A percentile compares a stretch with the other conserved stretches of the same genome.
phyloP scores from a whole-genome alignment of 352 stramenopile species.

The Phytophthora fragariaefolia region DNA sequence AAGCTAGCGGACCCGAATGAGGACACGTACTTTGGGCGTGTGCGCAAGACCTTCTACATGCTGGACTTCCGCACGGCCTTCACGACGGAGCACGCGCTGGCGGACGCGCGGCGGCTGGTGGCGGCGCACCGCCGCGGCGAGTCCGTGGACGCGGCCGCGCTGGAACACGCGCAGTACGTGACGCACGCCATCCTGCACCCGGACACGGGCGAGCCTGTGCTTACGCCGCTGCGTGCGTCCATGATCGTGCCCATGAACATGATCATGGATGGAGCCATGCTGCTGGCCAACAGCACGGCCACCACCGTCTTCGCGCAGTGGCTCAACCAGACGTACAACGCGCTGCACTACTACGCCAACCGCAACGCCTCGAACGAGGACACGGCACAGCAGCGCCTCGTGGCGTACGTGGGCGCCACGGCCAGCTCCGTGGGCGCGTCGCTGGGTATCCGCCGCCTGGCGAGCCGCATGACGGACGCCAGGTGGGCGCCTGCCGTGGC shows the following conservation, averaged over 20 bases:
- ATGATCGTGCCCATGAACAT: constrained; percentile 91
- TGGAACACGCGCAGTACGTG: constrained; percentile 67
- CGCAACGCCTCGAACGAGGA: constrained; percentile 88
- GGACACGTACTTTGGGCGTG: constrained; percentile 75
- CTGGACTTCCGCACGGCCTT: constrained; percentile 84
- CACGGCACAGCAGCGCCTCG: constrained; percentile 67
- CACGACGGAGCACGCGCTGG: constrained; percentile 56
- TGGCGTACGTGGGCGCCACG: constrained; percentile 77
- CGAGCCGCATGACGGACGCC: constrained; percentile 50
- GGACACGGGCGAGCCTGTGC: constrained; percentile 69
- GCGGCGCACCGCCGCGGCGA: constrained; percentile 47
- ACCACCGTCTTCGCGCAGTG: constrained; percentile 83
- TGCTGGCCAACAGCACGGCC: constrained; percentile 68
- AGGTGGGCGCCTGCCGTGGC: constrained; percentile 60
- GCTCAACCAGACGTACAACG: constrained; percentile 92
- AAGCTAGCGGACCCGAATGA: constrained; percentile 81
- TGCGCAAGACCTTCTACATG: constrained; percentile 85
- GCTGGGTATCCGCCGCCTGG: constrained; percentile 68
- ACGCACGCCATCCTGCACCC: constrained; percentile 79
- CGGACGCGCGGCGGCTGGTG: constrained; percentile 55
- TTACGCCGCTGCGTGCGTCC: constrained; percentile 77
- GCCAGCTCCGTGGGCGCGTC: constrained; percentile 79
- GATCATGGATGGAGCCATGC: constrained; percentile 83
- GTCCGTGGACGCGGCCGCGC: constrained; percentile 41
- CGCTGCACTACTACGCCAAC: constrained; percentile 91